Conservation (phyloP, 768 basidiomycete species). For the Trametes meyenii region DNA sequence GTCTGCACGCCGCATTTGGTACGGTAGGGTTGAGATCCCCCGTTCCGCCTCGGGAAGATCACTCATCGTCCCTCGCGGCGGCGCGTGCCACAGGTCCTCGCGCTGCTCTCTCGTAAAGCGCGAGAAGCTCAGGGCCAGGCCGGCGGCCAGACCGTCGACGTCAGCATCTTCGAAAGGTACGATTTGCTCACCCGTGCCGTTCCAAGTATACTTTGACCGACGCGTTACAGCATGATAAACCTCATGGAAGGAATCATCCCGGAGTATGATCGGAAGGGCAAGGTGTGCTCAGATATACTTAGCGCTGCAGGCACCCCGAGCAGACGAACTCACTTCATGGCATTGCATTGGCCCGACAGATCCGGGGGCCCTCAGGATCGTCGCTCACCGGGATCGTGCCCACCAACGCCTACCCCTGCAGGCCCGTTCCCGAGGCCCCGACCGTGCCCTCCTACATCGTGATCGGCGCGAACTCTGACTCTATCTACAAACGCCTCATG, state of each 20-base stretch:
- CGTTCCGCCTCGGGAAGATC: background rate
- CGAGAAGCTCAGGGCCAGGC: slow-evolving; percentile 33
- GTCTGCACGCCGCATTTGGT: slow-evolving; percentile 73
- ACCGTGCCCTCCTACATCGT: slow-evolving; percentile 57
- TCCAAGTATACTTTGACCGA: background rate
- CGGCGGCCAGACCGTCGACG: slow-evolving; percentile 64
- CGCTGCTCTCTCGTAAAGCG: slow-evolving; percentile 52
- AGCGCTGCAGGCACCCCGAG: background rate
- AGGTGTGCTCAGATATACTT: slow-evolving; percentile 42
- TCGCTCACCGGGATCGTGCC: slow-evolving; percentile 78
- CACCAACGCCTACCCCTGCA: slow-evolving; percentile 73
- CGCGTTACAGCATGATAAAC: slow-evolving; percentile 61
- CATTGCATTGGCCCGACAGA: slow-evolving; percentile 39
- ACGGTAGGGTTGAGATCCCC: slow-evolving; percentile 46
- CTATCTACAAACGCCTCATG: slow-evolving; percentile 72
- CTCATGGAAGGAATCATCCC: slow-evolving; percentile 79
- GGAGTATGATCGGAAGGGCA: slow-evolving; percentile 72
- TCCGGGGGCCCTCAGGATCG: slow-evolving; percentile 73
- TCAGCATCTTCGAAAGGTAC: slow-evolving; percentile 74
- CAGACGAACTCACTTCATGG: background rate
- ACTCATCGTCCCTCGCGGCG: background rate
- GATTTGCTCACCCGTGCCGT: background rate
- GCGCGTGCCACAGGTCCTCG: slow-evolving; percentile 50
- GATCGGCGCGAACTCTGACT: slow-evolving; percentile 74
- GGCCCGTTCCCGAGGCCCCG: slow-evolving; percentile 47